A percentile compares a stretch with the other conserved stretches of the same genome.
phyloP scores from a whole-genome alignment of 2,329 filamentous ascomycete species.

The Cladorrhinum sp. region DNA sequence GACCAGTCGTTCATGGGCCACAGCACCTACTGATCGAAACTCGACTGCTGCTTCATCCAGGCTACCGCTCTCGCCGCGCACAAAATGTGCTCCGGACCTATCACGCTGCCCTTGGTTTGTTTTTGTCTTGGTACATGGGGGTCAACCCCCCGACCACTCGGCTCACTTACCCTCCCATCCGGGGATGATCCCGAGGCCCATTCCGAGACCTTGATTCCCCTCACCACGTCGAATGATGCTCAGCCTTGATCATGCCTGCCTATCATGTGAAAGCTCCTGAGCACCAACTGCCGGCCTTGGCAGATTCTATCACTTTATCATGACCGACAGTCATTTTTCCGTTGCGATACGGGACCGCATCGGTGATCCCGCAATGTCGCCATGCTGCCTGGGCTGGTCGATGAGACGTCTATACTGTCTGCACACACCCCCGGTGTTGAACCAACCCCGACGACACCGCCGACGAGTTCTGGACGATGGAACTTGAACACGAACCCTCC shows the following conservation, averaged over 20 bases:
- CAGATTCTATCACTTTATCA: neutral
- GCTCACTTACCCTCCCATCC: constrained; percentile 5
- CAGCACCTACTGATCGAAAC: neutral
- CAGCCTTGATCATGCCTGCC: neutral
- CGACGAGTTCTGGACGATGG: no score
- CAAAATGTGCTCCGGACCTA: constrained; percentile 8
- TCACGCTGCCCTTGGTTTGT: constrained; percentile 6
- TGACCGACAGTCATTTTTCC: neutral
- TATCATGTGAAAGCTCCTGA: neutral
- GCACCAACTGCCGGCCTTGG: neutral
- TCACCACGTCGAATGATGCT: neutral
- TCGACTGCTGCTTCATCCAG: neutral
- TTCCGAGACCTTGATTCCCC: constrained; percentile 10
- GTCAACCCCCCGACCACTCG: constrained; percentile 4
- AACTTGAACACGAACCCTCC: no score
- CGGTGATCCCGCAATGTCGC: no score
- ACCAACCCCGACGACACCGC: no score
- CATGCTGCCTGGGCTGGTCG: no score
- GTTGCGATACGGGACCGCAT: neutral
- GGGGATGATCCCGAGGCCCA: constrained; percentile 18
- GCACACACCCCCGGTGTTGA: no score
- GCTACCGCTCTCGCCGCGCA: neutral
- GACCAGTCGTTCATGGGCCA: neutral
- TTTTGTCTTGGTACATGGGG: neutral
- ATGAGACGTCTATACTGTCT: no score